A percentile compares a stretch with the other conserved stretches of the same genome.
Conservation (phyloP, 164 flowering plant species). For the Piper longum region DNA sequence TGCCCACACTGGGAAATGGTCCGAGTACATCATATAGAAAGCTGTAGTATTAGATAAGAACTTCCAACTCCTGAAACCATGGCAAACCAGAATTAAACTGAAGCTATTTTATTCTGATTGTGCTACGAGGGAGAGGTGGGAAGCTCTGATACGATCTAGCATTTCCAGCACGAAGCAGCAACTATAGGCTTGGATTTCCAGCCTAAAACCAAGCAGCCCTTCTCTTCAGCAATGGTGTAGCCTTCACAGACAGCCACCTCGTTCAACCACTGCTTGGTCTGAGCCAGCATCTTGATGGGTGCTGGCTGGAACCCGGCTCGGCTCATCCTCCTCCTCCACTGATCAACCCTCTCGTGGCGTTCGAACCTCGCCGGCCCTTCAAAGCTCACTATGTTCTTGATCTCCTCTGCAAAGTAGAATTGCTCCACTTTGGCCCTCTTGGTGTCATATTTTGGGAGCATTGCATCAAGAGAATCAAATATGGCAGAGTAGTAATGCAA, state of each 20-base stretch:
- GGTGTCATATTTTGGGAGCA: constrained; percentile 50
- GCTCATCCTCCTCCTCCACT: constrained; percentile 56
- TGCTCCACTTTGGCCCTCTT: constrained; percentile 48
- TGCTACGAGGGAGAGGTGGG: background rate
- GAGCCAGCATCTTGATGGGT: constrained; percentile 34
- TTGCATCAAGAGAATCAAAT: constrained; percentile 42
- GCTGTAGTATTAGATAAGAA: background rate
- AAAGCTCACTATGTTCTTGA: constrained; percentile 54
- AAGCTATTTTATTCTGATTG: background rate
- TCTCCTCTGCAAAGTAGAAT: constrained; percentile 55
- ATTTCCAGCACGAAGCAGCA: constrained; percentile 57
- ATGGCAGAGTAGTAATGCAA: constrained; percentile 50
- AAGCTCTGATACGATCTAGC: constrained; percentile 13
- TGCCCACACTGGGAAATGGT: background rate
- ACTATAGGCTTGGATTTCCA: constrained; percentile 54
- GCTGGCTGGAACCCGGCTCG: constrained; percentile 49
- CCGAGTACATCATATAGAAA: background rate
- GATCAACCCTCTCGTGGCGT: constrained; percentile 50
- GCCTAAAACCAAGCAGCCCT: constrained; percentile 54
- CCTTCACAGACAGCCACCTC: constrained; percentile 29
- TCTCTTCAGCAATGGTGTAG: constrained; percentile 46
- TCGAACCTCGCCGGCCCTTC: constrained; percentile 53
- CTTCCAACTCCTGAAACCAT: background rate
- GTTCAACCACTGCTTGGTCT: constrained; percentile 43
- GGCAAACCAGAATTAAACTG: background rate